Conservation (phyloP, 345 rosid species). For the Populus nigra region DNA sequence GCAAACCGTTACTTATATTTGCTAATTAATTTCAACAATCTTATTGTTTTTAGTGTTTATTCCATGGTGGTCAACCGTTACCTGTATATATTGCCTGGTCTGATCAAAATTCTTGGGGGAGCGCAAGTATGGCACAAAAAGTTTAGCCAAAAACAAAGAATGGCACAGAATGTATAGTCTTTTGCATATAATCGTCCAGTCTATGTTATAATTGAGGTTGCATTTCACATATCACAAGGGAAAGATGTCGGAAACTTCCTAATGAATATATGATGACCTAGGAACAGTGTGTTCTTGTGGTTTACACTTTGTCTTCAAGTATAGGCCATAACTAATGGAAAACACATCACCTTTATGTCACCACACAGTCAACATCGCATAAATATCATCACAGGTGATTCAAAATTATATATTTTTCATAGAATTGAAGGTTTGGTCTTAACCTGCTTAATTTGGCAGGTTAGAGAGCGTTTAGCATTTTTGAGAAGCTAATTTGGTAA, state of each 20-base stretch:
- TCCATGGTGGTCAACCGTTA: neutral
- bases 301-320: conserved; percentile 25
- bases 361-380: conserved; percentile 26
- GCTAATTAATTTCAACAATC: neutral
- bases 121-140: neutral
- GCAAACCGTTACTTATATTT: neutral
- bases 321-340: conserved; percentile 11
- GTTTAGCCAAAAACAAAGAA: neutral
- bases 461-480: too few species aligned
- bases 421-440: neutral
- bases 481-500: too few species aligned
- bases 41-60: neutral
- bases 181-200: neutral
- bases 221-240: conserved; percentile 8
- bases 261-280: conserved; percentile 14
- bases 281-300: conserved; percentile 15
- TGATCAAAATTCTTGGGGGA: neutral
- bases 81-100: neutral
- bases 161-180: neutral
- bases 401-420: neutral
- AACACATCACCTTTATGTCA: conserved; percentile 23
- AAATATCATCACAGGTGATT: neutral
- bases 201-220: neutral
- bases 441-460: neutral
- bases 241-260: conserved; percentile 46